Percentiles rank a stretch among this genome's conserved stretches.
phyloP scores from a whole-genome alignment of 2,329 filamentous ascomycete genomes.

The Neopestalotiopsis sp. region DNA sequence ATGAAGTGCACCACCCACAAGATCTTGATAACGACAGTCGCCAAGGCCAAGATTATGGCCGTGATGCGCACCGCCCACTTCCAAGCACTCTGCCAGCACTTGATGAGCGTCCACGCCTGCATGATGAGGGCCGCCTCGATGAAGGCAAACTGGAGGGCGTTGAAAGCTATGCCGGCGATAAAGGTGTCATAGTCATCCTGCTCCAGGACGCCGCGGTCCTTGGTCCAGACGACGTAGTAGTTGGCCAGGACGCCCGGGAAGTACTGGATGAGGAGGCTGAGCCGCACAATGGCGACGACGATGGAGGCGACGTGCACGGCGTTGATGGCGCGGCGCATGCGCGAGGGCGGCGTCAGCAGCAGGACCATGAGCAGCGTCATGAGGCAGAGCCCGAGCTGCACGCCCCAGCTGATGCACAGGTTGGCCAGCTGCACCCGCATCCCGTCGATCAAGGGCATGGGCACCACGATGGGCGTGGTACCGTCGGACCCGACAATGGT shows the following conservation, averaged over 20 bases:
- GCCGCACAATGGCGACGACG: constrained; percentile 64
- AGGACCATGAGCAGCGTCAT: constrained; percentile 71
- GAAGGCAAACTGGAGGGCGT: constrained; percentile 49
- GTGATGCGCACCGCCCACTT: constrained; percentile 28
- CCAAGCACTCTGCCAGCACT: constrained; percentile 48
- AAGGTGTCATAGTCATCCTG: constrained; percentile 40
- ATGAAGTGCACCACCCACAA: constrained; percentile 30
- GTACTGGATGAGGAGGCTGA: constrained; percentile 61
- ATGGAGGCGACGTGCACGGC: constrained; percentile 69
- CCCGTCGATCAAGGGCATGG: constrained; percentile 29
- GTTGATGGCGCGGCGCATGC: constrained; percentile 69
- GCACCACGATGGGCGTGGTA: constrained; percentile 24
- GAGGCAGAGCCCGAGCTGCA: constrained; percentile 72
- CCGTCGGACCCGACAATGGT: constrained; percentile 28
- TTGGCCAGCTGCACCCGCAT: constrained; percentile 34
- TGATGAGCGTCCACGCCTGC: constrained; percentile 59
- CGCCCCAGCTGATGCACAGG: constrained; percentile 67
- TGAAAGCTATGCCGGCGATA: constrained; percentile 47
- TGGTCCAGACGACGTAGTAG: constrained; percentile 64
- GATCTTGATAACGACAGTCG: constrained; percentile 27
- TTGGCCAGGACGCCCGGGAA: constrained; percentile 66
- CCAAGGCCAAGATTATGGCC: constrained; percentile 25
- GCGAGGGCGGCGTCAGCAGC: constrained; percentile 68
- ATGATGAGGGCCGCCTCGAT: constrained; percentile 54
- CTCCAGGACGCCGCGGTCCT: constrained; percentile 58